These are phyloP conservation scores for Aspergillus viridinutans DNA, from an alignment of 2,329 filamentous ascomycete species.

Conservation along the genomic window DNA sequence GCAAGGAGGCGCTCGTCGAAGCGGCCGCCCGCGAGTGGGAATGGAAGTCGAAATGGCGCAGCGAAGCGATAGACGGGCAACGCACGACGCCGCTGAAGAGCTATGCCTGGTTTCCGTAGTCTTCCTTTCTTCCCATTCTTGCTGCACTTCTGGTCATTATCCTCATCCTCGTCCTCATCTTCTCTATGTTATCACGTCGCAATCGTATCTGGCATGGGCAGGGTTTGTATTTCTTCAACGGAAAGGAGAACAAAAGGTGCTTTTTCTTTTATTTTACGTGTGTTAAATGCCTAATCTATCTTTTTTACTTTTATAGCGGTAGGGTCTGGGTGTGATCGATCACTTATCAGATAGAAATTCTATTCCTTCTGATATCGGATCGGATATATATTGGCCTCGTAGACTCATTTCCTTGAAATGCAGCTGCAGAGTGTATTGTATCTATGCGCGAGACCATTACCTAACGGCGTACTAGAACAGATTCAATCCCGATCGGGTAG, in stretches of 20 bases:
- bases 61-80: constrained; percentile 57
- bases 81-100: constrained; percentile 32
- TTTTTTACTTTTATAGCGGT: background rate
- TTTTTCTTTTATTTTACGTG: background rate
- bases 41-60: constrained; percentile 73
- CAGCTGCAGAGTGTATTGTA: background rate
- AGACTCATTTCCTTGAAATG: background rate
- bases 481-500: background rate
- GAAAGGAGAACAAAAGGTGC: background rate
- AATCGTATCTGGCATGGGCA: constrained; percentile 11
- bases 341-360: background rate
- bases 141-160: background rate
- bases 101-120: constrained; percentile 38
- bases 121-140: background rate
- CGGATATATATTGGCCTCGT: background rate
- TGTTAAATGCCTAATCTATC: background rate
- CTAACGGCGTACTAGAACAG: background rate
- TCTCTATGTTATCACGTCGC: constrained; percentile 4
- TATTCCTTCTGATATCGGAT: background rate
- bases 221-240: constrained; percentile 5
- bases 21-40: constrained; percentile 60
- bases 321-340: background rate
- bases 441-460: background rate
- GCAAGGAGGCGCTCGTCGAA: constrained; percentile 66
- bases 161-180: background rate